These are phyloP conservation scores for Calonectria fujianensis DNA, from an alignment of 2,329 filamentous ascomycete species.

Conservation along the genomic window DNA sequence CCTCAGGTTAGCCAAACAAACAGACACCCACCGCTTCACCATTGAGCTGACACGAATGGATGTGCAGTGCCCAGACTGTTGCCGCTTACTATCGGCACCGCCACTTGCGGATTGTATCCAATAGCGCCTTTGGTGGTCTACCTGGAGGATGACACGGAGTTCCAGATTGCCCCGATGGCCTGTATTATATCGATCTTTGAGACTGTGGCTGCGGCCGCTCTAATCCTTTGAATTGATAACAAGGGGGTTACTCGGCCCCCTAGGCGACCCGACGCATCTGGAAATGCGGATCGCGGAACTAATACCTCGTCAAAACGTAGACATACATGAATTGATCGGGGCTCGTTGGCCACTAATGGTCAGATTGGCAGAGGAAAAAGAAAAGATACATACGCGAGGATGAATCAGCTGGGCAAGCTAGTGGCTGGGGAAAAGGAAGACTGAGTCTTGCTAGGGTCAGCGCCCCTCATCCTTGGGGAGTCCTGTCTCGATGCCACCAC, in stretches of 20 bases:
- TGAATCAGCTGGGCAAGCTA: conserved; percentile 19
- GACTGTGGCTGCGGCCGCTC: neutral
- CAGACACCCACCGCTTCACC: neutral
- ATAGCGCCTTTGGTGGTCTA: neutral
- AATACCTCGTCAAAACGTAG: neutral
- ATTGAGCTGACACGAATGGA: neutral
- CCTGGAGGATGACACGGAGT: too few relatives aligned
- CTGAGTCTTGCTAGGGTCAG: conserved; percentile 1
- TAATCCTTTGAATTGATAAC: neutral
- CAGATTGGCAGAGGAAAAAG: neutral
- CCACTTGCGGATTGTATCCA: conserved; percentile 6
- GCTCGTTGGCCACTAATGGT: neutral
- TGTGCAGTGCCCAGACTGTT: neutral
- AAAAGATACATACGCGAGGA: neutral
- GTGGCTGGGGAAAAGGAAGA: conserved; percentile 19
- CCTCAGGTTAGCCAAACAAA: neutral
- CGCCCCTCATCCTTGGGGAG: conserved; percentile 7
- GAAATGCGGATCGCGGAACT: neutral
- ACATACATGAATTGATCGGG: conserved; percentile 9
- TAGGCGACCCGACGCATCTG: neutral
- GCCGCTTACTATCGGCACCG: neutral
- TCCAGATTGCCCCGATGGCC: neutral
- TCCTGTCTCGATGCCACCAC: neutral
- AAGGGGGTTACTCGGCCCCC: conserved; percentile 3
- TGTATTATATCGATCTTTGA: neutral